Evolutionary conservation across 2,329 filamentous ascomycete species (phyloP).

Genomic region (Leptographium wingfieldii): DNA sequence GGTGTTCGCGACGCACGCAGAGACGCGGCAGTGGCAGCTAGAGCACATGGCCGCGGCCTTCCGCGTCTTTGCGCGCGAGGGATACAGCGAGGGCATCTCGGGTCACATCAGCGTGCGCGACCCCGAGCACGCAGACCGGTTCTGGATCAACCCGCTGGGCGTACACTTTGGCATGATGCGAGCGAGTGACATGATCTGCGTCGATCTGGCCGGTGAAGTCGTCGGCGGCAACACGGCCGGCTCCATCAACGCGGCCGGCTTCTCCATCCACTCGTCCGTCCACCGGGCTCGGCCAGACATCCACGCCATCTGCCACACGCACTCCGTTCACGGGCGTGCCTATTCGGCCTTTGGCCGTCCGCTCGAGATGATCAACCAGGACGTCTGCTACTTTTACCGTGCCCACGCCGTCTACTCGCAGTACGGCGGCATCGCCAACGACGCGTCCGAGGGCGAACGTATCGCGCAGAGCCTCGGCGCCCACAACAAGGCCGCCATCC

Average conservation of each 20-base stretch:
- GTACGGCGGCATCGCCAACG: conserved; percentile 48
- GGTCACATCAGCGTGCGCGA: conserved; percentile 51
- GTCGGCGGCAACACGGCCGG: conserved; percentile 36
- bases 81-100: conserved; percentile 47
- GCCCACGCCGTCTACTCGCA: conserved; percentile 44
- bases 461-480: conserved; percentile 33
- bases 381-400: conserved; percentile 41
- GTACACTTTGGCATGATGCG: conserved; percentile 45
- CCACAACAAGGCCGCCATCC: conserved; percentile 36
- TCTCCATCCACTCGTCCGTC: conserved; percentile 45
- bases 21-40: conserved; percentile 9
- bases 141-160: conserved; percentile 51
- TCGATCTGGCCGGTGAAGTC: conserved; percentile 40
- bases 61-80: conserved; percentile 46
- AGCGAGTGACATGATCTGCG: conserved; percentile 43
- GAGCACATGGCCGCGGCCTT: conserved; percentile 46
- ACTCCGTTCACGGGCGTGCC: conserved; percentile 41
- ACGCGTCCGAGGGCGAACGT: conserved; percentile 38
- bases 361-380: conserved; percentile 50
- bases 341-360: conserved; percentile 41
- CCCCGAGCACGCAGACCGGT: conserved; percentile 38
- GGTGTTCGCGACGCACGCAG: conserved; percentile 5
- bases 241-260: conserved; percentile 42
- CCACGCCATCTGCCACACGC: conserved; percentile 44
- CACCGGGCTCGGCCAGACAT: conserved; percentile 44